phyloP scores from a whole-genome alignment of 1,284 basidiomycete species.

The Phlebopus sp. region DNA sequence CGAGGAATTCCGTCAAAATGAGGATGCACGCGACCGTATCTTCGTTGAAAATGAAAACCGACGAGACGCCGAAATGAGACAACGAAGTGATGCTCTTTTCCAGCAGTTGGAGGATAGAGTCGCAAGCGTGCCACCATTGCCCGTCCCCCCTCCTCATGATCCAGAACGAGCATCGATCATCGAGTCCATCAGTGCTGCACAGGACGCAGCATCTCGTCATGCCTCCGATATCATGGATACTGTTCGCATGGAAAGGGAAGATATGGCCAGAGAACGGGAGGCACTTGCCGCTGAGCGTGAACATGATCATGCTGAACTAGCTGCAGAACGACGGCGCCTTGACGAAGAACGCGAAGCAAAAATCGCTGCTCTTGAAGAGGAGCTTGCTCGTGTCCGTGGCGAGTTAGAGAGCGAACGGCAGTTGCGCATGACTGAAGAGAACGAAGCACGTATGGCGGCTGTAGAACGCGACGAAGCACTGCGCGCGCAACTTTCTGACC shows the following conservation, averaged over 20 bases:
- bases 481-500: constrained; percentile 58
- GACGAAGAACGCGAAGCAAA: constrained; percentile 53
- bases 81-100: constrained; percentile 50
- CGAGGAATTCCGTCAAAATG: constrained; percentile 55
- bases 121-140: constrained; percentile 26
- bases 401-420: constrained; percentile 58
- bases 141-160: constrained; percentile 20
- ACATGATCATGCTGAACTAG: constrained; percentile 43
- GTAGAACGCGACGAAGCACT: constrained; percentile 57
- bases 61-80: constrained; percentile 50
- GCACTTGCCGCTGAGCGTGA: constrained; percentile 51
- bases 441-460: constrained; percentile 53
- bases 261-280: constrained; percentile 52
- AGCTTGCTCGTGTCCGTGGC: constrained; percentile 52
- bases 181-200: constrained; percentile 36
- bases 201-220: constrained; percentile 53
- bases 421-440: constrained; percentile 53
- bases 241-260: constrained; percentile 58
- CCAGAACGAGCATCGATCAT: constrained; percentile 30
- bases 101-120: constrained; percentile 42
- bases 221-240: constrained; percentile 56
- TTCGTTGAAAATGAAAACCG: constrained; percentile 59
- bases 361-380: constrained; percentile 58
- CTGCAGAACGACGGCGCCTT: constrained; percentile 43
- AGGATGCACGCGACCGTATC: constrained; percentile 59